Percentiles rank a stretch among this genome's conserved stretches.
phyloP scores from a whole-genome alignment of 2,329 filamentous ascomycete species.

The Apiospora kogelbergensis region DNA sequence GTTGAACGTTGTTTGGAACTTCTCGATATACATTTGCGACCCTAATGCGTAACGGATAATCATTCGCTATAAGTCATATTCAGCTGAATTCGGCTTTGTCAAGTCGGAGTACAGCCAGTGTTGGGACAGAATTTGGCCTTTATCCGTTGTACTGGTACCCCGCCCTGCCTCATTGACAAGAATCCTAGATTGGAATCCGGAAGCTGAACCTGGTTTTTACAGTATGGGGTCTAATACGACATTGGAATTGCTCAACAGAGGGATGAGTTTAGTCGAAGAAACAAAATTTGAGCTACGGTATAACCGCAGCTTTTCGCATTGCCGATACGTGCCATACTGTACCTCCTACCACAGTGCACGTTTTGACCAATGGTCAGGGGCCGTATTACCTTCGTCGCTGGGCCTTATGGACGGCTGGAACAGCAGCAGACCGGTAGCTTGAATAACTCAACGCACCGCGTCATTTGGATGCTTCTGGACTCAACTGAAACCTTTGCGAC shows the following conservation, averaged over 20 bases:
- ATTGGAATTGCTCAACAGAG: background rate
- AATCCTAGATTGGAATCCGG: background rate
- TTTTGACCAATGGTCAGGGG: background rate
- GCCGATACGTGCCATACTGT: background rate
- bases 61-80: background rate
- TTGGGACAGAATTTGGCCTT: background rate
- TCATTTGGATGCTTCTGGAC: background rate
- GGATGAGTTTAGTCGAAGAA: background rate
- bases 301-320: background rate
- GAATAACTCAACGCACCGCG: background rate
- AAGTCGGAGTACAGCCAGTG: background rate
- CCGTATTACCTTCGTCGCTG: background rate
- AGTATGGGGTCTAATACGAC: background rate
- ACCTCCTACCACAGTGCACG: background rate
- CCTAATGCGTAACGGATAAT: background rate
- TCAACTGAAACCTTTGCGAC: background rate
- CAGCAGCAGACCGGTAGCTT: background rate
- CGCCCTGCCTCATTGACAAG: background rate
- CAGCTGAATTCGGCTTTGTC: background rate
- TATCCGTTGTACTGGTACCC: background rate
- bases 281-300: background rate
- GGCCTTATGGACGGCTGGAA: background rate
- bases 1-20: background rate
- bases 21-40: background rate
- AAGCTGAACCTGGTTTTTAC: background rate